These are phyloP conservation scores for Globisporangium barbulae DNA, from an alignment of 352 stramenopile species.

Conservation along the genomic window DNA sequence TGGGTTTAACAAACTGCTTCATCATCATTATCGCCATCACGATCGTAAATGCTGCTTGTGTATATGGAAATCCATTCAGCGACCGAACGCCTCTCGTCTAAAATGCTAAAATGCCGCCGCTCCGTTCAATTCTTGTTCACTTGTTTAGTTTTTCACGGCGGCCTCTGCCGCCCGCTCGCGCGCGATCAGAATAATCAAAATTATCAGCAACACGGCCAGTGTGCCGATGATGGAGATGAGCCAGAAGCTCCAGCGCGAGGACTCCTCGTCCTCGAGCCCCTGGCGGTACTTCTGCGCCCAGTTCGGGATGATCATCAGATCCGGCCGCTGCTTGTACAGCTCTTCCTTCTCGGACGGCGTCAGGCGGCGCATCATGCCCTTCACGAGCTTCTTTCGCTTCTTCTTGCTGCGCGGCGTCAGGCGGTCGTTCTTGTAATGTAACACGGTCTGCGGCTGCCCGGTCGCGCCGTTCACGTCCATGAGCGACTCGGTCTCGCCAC, in stretches of 20 bases:
- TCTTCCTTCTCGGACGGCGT: slow-evolving; percentile 83
- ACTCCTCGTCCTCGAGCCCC: slow-evolving; percentile 68
- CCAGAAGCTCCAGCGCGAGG: slow-evolving; percentile 73
- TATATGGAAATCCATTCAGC: not conserved
- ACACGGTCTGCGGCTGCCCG: slow-evolving; percentile 33
- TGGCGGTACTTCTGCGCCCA: slow-evolving; percentile 88
- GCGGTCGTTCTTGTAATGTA: slow-evolving; percentile 62
- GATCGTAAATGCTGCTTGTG: not conserved
- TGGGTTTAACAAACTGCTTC: not conserved
- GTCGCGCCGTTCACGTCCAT: slow-evolving; percentile 40
- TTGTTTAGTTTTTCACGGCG: slow-evolving; percentile 9
- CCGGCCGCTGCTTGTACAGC: slow-evolving; percentile 73
- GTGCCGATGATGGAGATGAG: slow-evolving; percentile 70
- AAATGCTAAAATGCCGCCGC: not conserved
- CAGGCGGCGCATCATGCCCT: slow-evolving; percentile 75
- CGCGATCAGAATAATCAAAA: slow-evolving; percentile 77
- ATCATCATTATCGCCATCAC: not conserved
- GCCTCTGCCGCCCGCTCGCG: slow-evolving; percentile 36
- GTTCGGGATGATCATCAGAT: slow-evolving; percentile 87
- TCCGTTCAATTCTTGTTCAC: not conserved
- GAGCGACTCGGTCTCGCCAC: slow-evolving; percentile 46
- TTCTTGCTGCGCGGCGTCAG: slow-evolving; percentile 67
- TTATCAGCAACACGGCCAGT: slow-evolving; percentile 65
- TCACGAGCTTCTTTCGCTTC: slow-evolving; percentile 78
- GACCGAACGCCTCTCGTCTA: not conserved